Evolutionary conservation across 2,329 filamentous ascomycete species (phyloP).

Genomic region (Albifimbria verrucaria): DNA sequence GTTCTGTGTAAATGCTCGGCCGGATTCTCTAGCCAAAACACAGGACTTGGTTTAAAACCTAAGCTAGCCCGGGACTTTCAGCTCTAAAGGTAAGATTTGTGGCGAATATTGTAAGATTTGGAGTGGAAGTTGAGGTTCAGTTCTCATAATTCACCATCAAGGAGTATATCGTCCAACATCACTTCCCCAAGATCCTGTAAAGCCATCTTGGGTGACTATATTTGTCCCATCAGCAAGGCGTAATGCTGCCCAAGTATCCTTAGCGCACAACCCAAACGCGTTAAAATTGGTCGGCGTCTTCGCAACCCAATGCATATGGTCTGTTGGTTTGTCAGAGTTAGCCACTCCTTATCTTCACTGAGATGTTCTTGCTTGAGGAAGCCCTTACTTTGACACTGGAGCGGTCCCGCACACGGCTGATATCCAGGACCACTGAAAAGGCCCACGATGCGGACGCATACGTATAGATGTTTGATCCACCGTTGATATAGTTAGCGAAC

Average conservation of each 20-base stretch:
- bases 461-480: conserved; percentile 36
- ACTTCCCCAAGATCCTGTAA: conserved; percentile 35
- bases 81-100: too few relatives aligned
- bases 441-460: conserved; percentile 42
- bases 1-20: too few relatives aligned
- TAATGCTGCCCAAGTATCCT: conserved; percentile 31
- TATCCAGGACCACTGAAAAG: conserved; percentile 39
- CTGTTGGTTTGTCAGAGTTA: conserved; percentile 11
- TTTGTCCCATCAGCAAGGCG: conserved; percentile 31
- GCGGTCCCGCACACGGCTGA: conserved; percentile 27
- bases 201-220: conserved; percentile 26
- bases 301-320: conserved; percentile 36
- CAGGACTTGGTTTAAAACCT: too few relatives aligned
- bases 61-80: too few relatives aligned
- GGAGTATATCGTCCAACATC: conserved; percentile 34
- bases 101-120: too few relatives aligned
- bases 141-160: too few relatives aligned
- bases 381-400: conserved; percentile 29
- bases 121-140: too few relatives aligned
- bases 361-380: background rate
- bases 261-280: conserved; percentile 38
- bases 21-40: too few relatives aligned
- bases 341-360: background rate
- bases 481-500: conserved; percentile 37
- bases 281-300: conserved; percentile 34